Evolutionary conservation across 768 basidiomycete genomes (phyloP).

Genomic region (Sporobolomyces phaffii): DNA sequence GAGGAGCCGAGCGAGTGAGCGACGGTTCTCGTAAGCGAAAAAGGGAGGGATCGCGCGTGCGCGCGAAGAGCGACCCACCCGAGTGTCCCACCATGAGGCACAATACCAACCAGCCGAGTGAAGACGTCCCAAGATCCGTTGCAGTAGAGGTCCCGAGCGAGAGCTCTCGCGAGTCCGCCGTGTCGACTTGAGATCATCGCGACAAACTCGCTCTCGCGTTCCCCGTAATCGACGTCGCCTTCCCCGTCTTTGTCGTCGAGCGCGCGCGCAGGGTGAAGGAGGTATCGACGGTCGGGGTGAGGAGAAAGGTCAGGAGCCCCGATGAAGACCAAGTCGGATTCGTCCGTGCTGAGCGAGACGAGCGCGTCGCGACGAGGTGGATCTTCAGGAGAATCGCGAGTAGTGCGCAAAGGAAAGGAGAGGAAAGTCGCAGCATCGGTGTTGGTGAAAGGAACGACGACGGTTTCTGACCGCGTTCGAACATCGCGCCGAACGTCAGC

Average conservation of each 20-base stretch:
- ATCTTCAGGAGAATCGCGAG: not conserved
- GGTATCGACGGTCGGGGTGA: not conserved
- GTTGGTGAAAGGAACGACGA: conserved; percentile 23
- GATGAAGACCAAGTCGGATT: conserved; percentile 6
- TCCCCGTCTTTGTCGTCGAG: not conserved
- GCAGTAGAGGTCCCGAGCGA: conserved; percentile 28
- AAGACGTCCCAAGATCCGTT: conserved; percentile 34
- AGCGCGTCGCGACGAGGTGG: conserved; percentile 18
- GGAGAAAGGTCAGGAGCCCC: not conserved
- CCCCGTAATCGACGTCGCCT: too few relatives aligned
- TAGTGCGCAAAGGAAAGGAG: conserved; percentile 17
- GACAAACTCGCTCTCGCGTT: not conserved
- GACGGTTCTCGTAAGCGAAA: not conserved
- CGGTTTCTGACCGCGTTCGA: conserved; percentile 13
- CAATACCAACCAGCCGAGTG: conserved; percentile 2
- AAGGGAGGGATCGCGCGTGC: too few relatives aligned
- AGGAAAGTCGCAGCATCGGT: conserved; percentile 11
- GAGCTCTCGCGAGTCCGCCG: conserved; percentile 14
- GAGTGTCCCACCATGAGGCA: conserved; percentile 28
- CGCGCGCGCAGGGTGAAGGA: not conserved
- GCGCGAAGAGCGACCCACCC: conserved; percentile 11
- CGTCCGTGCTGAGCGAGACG: conserved; percentile 18
- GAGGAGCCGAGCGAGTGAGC: not conserved
- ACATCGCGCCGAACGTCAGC: not conserved
- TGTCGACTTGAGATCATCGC: conserved; percentile 12